A percentile compares a stretch with the other conserved stretches of the same genome.
These are phyloP conservation scores for Solanum hybrid DNA, from an alignment of 305 asterid genomes.

Conservation along the genomic window DNA sequence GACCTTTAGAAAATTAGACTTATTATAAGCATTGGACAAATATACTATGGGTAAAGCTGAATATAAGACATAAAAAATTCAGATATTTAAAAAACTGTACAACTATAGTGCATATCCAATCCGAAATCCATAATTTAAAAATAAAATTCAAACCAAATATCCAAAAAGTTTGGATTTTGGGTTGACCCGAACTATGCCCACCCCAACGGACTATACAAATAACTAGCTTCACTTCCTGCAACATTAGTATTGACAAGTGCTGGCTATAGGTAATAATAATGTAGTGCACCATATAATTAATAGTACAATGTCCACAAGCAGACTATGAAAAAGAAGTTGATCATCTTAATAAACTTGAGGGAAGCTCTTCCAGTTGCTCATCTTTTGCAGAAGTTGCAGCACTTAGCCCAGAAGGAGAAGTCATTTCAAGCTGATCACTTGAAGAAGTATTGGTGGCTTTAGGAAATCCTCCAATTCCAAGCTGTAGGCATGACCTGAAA, in stretches of 20 bases:
- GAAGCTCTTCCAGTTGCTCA: not conserved
- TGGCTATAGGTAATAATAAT: not conserved
- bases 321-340: not conserved
- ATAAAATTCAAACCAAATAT: not conserved
- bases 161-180: not conserved
- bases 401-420: slow-evolving; percentile 3
- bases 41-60: not conserved
- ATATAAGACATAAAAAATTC: not conserved
- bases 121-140: not conserved
- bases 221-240: not conserved
- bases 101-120: not conserved
- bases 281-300: not conserved
- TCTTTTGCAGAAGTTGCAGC: slow-evolving; percentile 7
- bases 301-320: not conserved
- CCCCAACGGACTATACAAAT: not conserved
- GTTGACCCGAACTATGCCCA: not conserved
- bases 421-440: slow-evolving; percentile 16
- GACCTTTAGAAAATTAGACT: not conserved
- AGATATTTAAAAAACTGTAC: not conserved
- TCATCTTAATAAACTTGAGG: not conserved
- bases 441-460: slow-evolving; percentile 7
- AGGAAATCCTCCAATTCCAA: slow-evolving; percentile 14
- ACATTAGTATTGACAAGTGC: not conserved
- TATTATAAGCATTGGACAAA: not conserved
- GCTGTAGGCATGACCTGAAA: slow-evolving; percentile 20